Evolutionary conservation across 106 monocot genomes (phyloP), one percentile per base, ranked within the genome.

Genomic region (Vanilla planifolia): DNA sequence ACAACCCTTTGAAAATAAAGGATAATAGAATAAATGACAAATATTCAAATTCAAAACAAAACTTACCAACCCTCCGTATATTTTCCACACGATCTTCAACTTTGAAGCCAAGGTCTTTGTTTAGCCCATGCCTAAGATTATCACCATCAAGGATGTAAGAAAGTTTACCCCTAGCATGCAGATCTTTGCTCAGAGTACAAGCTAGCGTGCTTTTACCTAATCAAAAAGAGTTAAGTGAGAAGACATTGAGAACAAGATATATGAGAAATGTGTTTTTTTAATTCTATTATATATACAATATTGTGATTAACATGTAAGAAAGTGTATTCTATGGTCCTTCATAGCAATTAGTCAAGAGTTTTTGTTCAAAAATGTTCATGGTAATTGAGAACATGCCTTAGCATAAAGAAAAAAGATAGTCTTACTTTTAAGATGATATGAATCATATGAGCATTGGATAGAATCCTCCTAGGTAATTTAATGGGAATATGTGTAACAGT

Each of bases 181-280:
- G 71, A 27, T 86, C 82, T 22, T 68, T 63, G 59, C 77, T 77
- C 33, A 92, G 63, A 30, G 86, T 80, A 51, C 91, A 86, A 48
- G 91, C 91, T 9, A 92, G 46, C 2, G 91, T 92, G 75, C 91
- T 92, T 77, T 92, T 92, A 36, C 91, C 91, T 91, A 53, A 29
- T 47, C 7, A 39, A 37, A 51, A 16, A 56, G n/a, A n/a, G n/a
- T n/a, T n/a, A n/a, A n/a, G n/a, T n/a, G n/a, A n/a, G n/a, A n/a
- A n/a, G n/a, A n/a, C n/a, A n/a, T n/a, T n/a, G n/a, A n/a, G n/a
- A n/a, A n/a, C n/a, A n/a, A n/a, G n/a, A n/a, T n/a, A n/a, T n/a
- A n/a, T n/a, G 14, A 45, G 34, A 36, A 37, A 15, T 41, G 2
- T 34, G 44, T 51, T 51, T 26, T 45, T 4, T 4, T 16, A n/a